Conservation (phyloP, 208 protist genomes). For the Trypanosoma platydactyli region DNA sequence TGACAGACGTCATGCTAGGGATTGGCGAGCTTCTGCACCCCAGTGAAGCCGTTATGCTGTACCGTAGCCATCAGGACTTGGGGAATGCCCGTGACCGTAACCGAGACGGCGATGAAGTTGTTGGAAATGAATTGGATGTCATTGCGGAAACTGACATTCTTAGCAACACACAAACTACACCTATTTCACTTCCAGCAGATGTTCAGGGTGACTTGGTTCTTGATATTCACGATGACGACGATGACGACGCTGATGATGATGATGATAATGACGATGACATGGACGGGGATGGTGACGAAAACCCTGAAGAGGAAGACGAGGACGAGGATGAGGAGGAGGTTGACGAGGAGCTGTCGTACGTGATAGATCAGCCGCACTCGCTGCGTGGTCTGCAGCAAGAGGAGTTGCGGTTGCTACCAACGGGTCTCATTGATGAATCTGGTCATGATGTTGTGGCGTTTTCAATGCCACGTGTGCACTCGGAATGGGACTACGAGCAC, state of each 20-base stretch:
- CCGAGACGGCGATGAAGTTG: conserved; percentile 3
- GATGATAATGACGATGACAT: conserved; percentile 8
- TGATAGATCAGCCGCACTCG: conserved; percentile 2
- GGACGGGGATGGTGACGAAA: conserved; percentile 12
- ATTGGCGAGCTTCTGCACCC: conserved; percentile 20
- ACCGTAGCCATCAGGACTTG: not conserved
- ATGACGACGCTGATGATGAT: conserved; percentile 9
- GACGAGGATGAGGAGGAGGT: conserved; percentile 31
- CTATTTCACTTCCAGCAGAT: not conserved
- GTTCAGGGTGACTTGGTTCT: not conserved
- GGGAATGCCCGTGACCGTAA: not conserved
- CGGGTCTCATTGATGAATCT: not conserved
- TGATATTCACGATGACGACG: conserved; percentile 12
- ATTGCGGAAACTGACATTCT: not conserved
- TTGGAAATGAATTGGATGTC: not conserved
- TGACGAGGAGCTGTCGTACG: conserved; percentile 13
- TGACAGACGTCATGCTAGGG: conserved; percentile 14
- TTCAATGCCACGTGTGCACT: conserved; percentile 8
- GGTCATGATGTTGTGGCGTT: not conserved
- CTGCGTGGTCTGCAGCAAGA: conserved; percentile 4
- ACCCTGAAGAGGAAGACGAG: conserved; percentile 11
- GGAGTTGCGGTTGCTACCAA: conserved; percentile 19
- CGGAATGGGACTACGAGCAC: not conserved
- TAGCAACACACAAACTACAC: not conserved
- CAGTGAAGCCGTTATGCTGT: not conserved